Evolutionary conservation across 2,329 filamentous ascomycete genomes (phyloP).

Genomic region (Purpureocillium lavendulum): DNA sequence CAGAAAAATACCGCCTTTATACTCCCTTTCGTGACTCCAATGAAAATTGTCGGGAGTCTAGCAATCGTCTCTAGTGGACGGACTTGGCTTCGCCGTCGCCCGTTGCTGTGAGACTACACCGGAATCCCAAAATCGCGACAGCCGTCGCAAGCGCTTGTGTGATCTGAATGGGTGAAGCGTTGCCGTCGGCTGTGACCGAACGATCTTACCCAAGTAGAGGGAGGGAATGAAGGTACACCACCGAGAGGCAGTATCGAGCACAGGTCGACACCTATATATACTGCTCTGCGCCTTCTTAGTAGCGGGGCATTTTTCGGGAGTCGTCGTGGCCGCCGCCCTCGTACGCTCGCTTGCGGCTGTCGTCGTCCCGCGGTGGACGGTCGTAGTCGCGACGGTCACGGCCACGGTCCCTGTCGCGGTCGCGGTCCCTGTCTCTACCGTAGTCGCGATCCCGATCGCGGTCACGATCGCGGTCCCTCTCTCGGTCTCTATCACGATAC

Average conservation of each 20-base stretch:
- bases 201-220: neutral
- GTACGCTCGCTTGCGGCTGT: slow-evolving; percentile 59
- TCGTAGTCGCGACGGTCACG: slow-evolving; percentile 32
- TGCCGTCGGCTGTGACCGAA: no score
- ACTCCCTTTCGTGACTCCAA: neutral
- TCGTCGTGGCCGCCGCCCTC: slow-evolving; percentile 79
- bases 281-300: slow-evolving; percentile 28
- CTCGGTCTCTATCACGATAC: slow-evolving; percentile 40
- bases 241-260: no score
- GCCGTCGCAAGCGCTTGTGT: no score
- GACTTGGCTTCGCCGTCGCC: neutral
- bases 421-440: slow-evolving; percentile 31
- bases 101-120: no score
- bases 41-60: no score
- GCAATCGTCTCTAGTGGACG: no score
- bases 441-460: slow-evolving; percentile 31
- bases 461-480: slow-evolving; percentile 37
- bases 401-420: slow-evolving; percentile 20
- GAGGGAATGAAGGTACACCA: no score
- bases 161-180: no score
- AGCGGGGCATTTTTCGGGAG: slow-evolving; percentile 56
- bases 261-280: no score
- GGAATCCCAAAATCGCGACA: no score
- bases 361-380: slow-evolving; percentile 44
- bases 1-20: slow-evolving; percentile 2